Percentiles rank a stretch among this genome's conserved stretches.
phyloP scores from a whole-genome alignment of 768 basidiomycete genomes.

The Tephrocybe sp. region DNA sequence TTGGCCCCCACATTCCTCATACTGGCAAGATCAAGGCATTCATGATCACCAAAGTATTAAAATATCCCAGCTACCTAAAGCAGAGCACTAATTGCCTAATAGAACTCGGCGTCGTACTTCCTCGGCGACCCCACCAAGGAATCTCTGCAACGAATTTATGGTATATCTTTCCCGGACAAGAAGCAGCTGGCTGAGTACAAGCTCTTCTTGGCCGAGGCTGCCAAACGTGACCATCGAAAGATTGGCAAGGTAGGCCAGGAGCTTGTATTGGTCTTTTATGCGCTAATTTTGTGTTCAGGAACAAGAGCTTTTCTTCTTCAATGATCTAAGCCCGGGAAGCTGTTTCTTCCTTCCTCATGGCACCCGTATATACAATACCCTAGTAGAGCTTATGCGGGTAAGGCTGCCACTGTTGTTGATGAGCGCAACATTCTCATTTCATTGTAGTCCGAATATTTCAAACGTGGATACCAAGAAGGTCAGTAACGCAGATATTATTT shows the following conservation, averaged over 20 bases:
- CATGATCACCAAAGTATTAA: slow-evolving; percentile 86
- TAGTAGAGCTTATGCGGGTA: slow-evolving; percentile 89
- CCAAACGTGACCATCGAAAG: slow-evolving; percentile 96
- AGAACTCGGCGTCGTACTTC: slow-evolving; percentile 99
- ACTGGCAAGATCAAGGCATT: slow-evolving; percentile 97
- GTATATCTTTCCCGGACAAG: slow-evolving; percentile 98
- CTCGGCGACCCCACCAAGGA: slow-evolving; percentile 92
- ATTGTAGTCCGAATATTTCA: slow-evolving; percentile 82
- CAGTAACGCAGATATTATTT: slow-evolving; percentile 10
- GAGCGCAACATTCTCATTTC: background rate
- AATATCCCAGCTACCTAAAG: background rate
- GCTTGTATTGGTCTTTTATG: background rate
- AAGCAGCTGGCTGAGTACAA: slow-evolving; percentile 96
- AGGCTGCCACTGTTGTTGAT: slow-evolving; percentile 25
- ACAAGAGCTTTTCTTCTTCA: slow-evolving; percentile 99
- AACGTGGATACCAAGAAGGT: slow-evolving; percentile 96
- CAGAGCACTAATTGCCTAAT: background rate
- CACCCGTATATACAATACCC: slow-evolving; percentile 92
- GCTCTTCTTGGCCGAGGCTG: slow-evolving; percentile 92
- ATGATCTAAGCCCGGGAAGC: slow-evolving; percentile 92
- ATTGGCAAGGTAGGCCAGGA: slow-evolving; percentile 69
- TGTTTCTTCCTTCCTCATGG: slow-evolving; percentile 98
- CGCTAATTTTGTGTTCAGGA: slow-evolving; percentile 45
- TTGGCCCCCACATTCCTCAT: slow-evolving; percentile 97
- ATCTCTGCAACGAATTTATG: slow-evolving; percentile 93